phyloP scores from a whole-genome alignment of 108 stramenopile species.

The Cyclotella sp. region DNA sequence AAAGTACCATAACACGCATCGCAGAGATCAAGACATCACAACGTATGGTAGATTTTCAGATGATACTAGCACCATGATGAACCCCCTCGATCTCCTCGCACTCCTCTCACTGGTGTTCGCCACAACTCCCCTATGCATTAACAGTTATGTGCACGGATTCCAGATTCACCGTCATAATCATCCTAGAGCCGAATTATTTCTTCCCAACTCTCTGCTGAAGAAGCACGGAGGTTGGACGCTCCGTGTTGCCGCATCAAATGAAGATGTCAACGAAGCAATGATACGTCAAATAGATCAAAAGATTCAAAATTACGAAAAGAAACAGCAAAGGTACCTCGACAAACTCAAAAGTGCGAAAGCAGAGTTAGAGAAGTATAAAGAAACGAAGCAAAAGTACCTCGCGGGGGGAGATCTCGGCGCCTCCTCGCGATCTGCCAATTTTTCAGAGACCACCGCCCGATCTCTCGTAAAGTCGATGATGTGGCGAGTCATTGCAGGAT shows the following conservation, averaged over 20 bases:
- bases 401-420: constrained; percentile 47
- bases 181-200: too few relatives aligned
- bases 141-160: too few relatives aligned
- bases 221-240: too few relatives aligned
- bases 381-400: constrained; percentile 76
- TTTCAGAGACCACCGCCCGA: constrained; percentile 80
- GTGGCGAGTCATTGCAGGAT: constrained; percentile 91
- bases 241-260: constrained; percentile 12
- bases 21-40: too few relatives aligned
- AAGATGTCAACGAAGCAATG: constrained; percentile 44
- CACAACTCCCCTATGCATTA: too few relatives aligned
- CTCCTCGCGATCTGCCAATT: constrained; percentile 47
- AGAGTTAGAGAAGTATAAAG: constrained; percentile 55
- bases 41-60: too few relatives aligned
- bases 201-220: too few relatives aligned
- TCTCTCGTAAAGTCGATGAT: constrained; percentile 83
- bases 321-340: constrained; percentile 61
- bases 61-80: too few relatives aligned
- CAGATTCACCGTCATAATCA: too few relatives aligned
- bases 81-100: too few relatives aligned
- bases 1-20: too few relatives aligned
- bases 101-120: too few relatives aligned
- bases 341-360: constrained; percentile 57
- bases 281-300: constrained; percentile 75
- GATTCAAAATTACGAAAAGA: constrained; percentile 59